Evolutionary conservation across 352 stramenopile genomes (phyloP), one percentile per base, ranked within the genome.

Genomic region (Globisporangium middletonii): DNA sequence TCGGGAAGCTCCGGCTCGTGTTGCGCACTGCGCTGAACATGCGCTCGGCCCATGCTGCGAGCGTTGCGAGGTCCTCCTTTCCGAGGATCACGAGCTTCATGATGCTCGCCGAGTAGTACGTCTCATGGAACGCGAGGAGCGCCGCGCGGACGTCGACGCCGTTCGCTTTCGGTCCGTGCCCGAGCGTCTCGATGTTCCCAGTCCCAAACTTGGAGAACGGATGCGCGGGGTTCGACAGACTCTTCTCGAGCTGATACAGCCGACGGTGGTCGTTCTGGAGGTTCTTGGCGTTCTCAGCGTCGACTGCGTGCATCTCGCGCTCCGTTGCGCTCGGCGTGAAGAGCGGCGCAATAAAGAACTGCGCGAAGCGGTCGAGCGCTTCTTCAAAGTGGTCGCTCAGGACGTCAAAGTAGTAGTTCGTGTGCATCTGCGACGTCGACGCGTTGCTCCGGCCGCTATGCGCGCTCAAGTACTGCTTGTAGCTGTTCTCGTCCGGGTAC

Each of bases 341-440:
- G 1, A 96, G 66, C 28, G 97, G 97, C n/a, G 88, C 67, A 35
- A 98, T 93, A 73, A 99, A 99, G 64, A 99, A 99, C 79, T 98
- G 92, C 37, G 96, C 79, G 59, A 99, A 98, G 27, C 96, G 85
- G 71, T 99, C 95, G n/a, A 99, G 66, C 27, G 87, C 92, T 28
- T 89, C 92, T 48, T 79, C 57, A 30, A 92, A 66, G 26, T 89
- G 75, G 6, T 83, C 75, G 33, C 78, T 85, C 27, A 90, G 73
- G 51, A 99, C 84, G 61, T 98, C 90, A 71, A 99, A 99, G 77
- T 98, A 98, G 69, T 97, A 99, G 57, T 97, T 97, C 13, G 97
- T 99, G 71, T 97, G 84, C 72, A 98, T 96, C 59, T 79, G 83
- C 58, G 93, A 96, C 50, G 97, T 99, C 54, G 95, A 99, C 28